phyloP scores from a whole-genome alignment of 345 rosid genomes.

The Nephelium lappaceum region DNA sequence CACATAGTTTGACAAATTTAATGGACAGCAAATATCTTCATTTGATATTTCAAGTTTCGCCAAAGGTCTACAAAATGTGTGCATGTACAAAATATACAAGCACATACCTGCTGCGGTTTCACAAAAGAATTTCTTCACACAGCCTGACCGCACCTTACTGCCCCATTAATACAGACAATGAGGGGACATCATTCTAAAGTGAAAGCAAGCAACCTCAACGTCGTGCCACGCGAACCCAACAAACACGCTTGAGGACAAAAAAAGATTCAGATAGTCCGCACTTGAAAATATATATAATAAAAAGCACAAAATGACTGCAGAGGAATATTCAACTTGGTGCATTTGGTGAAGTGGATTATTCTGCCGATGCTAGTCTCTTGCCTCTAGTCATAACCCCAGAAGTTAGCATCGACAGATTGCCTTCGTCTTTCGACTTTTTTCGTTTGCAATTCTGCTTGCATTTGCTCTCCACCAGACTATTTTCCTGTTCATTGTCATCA shows the following conservation, averaged over 20 bases:
- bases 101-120: background rate
- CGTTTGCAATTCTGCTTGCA: conserved; percentile 7
- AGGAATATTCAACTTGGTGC: background rate
- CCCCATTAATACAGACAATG: background rate
- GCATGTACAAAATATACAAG: background rate
- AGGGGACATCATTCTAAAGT: background rate
- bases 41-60: too few species aligned
- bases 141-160: background rate
- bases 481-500: background rate
- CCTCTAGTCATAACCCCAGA: conserved; percentile 19
- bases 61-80: background rate
- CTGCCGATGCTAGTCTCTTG: conserved; percentile 22
- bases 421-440: conserved; percentile 10
- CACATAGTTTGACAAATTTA: too few species aligned
- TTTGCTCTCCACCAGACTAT: background rate
- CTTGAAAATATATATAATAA: background rate
- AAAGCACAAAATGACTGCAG: background rate
- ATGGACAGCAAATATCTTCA: too few species aligned
- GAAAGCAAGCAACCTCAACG: background rate
- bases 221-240: background rate
- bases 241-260: too few species aligned
- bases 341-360: background rate
- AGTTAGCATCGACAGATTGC: conserved; percentile 4
- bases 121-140: background rate
- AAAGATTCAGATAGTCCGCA: background rate